Evolutionary conservation across 2,329 filamentous ascomycete species (phyloP), one percentile per base, ranked within the genome.

Genomic region (Fusarium sublunatum): DNA sequence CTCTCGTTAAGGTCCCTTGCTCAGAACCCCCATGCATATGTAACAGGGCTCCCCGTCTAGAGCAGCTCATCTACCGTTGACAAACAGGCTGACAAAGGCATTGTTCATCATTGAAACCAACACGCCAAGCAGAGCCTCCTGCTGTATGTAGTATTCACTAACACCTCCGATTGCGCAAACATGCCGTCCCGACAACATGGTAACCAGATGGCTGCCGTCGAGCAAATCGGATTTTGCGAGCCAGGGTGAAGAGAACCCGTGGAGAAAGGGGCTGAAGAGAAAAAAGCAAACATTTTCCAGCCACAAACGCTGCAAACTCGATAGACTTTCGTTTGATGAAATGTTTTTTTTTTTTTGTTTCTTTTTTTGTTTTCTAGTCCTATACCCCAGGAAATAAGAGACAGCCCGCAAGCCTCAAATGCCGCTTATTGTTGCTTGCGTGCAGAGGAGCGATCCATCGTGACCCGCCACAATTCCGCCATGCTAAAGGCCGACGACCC

Each of bases 351-450:
- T 19, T 19, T 19, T 19, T 19, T 19, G 19, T 19, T 19, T 19
- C 19, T 19, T 19, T 19, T 19, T 19, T 2, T 19, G 19, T 19
- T 19, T 2, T 19, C 2, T 19, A 19, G 19, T 19, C 19, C 25
- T 36, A 53, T 70, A 70, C 67, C 67, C 64, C 67, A 69, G 67
- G 58, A 66, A 69, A 64, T 62, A 41, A 41, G 31, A 38, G 46
- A 43, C 28, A 62, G 43, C 34, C 51, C 45, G 31, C 45, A 39
- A 31, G 28, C 25, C 52, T 45, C 53, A 53, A 60, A 58, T 44
- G 46, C 58, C 46, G 61, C 50, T 39, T 26, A 35, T 42, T 28
- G 31, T 50, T 53, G 42, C 55, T 52, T 62, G 43, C 54, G 34
- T 56, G 42, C 43, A 59, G 19, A 19, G 29, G 35, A 24, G 24